phyloP scores from a whole-genome alignment of 2,329 filamentous ascomycete species.

The Venturiaceae sp. region DNA sequence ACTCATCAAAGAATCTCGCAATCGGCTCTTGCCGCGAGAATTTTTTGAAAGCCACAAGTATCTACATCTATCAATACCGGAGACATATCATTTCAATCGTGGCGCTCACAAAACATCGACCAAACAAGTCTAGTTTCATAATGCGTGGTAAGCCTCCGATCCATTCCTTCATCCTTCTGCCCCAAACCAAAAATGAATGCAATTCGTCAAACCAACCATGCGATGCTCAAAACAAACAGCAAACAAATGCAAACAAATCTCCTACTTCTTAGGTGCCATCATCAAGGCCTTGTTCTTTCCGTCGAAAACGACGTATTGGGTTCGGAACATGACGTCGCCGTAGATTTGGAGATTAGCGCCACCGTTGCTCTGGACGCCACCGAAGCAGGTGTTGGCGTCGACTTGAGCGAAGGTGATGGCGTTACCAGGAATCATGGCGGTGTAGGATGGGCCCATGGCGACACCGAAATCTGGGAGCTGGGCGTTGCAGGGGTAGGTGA shows the following conservation, averaged over 20 bases:
- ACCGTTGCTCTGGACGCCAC: conserved; percentile 52
- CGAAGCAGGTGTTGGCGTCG: conserved; percentile 49
- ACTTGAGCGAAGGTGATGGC: conserved; percentile 29
- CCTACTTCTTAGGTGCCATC: conserved; percentile 32
- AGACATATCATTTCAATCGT: background rate
- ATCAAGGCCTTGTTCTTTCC: conserved; percentile 42
- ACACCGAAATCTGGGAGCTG: conserved; percentile 37
- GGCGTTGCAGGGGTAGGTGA: conserved; percentile 32
- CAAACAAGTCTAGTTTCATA: background rate
- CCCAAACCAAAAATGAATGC: too few relatives aligned
- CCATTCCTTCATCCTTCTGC: background rate
- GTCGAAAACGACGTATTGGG: conserved; percentile 52
- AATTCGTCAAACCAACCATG: background rate
- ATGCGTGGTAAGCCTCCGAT: background rate
- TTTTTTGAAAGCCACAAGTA: background rate
- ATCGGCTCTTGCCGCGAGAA: background rate
- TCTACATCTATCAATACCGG: background rate
- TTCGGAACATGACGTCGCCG: conserved; percentile 52
- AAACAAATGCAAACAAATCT: background rate
- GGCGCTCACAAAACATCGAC: background rate
- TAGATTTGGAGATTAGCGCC: conserved; percentile 48
- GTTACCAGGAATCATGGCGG: conserved; percentile 45
- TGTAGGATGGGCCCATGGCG: conserved; percentile 46
- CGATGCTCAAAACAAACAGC: background rate
- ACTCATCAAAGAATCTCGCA: background rate